A percentile compares a stretch with the other conserved stretches of the same genome.
phyloP scores from a whole-genome alignment of 2,329 filamentous ascomycete genomes.

The Ilyonectria destructans region DNA sequence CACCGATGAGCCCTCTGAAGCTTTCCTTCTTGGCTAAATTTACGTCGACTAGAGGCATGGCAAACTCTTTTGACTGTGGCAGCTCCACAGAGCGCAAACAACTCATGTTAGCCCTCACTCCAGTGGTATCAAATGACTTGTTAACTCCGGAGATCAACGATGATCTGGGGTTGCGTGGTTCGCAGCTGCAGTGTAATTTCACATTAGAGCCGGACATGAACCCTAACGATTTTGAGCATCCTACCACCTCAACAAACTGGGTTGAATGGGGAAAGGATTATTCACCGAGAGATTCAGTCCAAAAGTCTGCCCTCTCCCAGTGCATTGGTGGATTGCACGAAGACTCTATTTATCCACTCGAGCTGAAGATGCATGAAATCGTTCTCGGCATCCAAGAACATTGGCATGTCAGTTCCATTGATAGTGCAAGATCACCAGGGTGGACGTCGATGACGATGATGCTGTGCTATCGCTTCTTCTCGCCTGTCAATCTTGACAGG shows the following conservation, averaged over 20 bases:
- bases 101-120: not conserved
- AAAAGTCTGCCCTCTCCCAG: not conserved
- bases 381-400: slow-evolving; percentile 4
- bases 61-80: slow-evolving; percentile 21
- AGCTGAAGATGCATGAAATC: slow-evolving; percentile 3
- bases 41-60: slow-evolving; percentile 28
- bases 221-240: not conserved
- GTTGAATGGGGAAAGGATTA: not conserved
- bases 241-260: not conserved
- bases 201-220: not conserved
- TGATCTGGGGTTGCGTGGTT: not conserved
- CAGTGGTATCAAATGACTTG: not conserved
- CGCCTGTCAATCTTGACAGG: slow-evolving; percentile 26
- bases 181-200: not conserved
- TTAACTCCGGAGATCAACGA: not conserved
- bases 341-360: not conserved
- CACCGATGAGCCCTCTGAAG: not conserved
- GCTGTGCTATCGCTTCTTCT: slow-evolving; percentile 30
- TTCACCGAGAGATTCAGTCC: not conserved
- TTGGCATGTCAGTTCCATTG: not conserved
- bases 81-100: not conserved
- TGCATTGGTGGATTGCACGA: not conserved
- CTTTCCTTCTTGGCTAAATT: slow-evolving; percentile 24
- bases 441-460: not conserved
- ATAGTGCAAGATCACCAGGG: not conserved